A percentile compares a stretch with the other conserved stretches of the same genome.
These are phyloP conservation scores for Vitis amurensis DNA, from an alignment of 164 flowering plant species.

Conservation along the genomic window DNA sequence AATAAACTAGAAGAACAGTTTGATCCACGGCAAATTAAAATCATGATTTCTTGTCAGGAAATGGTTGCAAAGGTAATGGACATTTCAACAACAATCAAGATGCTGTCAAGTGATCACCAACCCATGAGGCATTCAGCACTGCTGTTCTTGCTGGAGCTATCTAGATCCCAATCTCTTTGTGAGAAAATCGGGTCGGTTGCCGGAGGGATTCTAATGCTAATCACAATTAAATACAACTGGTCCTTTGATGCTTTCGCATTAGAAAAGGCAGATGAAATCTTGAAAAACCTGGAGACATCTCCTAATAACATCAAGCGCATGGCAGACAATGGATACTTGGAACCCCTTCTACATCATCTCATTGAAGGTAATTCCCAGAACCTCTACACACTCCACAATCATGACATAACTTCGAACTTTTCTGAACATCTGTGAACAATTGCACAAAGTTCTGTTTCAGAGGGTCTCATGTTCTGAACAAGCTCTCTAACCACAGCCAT, in stretches of 20 bases:
- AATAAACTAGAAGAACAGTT: background rate
- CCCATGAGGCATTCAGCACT: constrained; percentile 47
- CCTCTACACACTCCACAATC: constrained; percentile 3
- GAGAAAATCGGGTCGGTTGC: constrained; percentile 48
- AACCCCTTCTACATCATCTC: constrained; percentile 67
- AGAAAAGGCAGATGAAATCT: constrained; percentile 49
- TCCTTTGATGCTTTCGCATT: constrained; percentile 50
- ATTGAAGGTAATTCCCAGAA: constrained; percentile 45
- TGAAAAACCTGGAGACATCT: constrained; percentile 55
- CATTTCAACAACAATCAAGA: constrained; percentile 36
- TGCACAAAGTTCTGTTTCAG: background rate
- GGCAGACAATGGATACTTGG: constrained; percentile 80
- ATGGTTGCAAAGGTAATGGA: constrained; percentile 37
- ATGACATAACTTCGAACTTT: background rate
- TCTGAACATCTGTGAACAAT: background rate
- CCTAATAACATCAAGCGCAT: constrained; percentile 62
- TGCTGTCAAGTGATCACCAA: constrained; percentile 51
- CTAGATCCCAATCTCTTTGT: constrained; percentile 40
- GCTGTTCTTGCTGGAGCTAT: constrained; percentile 58
- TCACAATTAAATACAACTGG: constrained; percentile 47
- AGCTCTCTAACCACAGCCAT: no score
- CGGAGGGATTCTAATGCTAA: constrained; percentile 70
- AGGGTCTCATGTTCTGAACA: no score
- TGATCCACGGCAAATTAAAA: background rate
- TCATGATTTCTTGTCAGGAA: constrained; percentile 36